These are phyloP conservation scores for Termitomyces sp. DNA, from an alignment of 768 basidiomycete species.

Conservation along the genomic window DNA sequence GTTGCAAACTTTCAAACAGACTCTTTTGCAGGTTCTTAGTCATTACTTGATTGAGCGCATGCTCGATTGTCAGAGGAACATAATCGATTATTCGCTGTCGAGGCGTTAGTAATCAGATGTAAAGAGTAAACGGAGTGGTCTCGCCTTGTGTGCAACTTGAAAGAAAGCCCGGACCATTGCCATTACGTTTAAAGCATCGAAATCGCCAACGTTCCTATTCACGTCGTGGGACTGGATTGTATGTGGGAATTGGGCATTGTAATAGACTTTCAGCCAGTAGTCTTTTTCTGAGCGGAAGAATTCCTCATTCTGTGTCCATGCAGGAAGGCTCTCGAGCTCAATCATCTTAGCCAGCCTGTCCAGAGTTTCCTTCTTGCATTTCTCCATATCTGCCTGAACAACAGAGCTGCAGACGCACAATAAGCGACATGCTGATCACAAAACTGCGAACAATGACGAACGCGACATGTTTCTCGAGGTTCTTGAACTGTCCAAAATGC, in stretches of 20 bases:
- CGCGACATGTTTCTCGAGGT: conserved; percentile 22
- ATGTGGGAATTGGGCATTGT: background rate
- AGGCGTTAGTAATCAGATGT: background rate
- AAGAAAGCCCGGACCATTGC: conserved; percentile 53
- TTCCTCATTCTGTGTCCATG: conserved; percentile 28
- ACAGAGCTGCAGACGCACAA: background rate
- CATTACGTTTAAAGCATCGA: conserved; percentile 45
- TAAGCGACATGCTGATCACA: background rate
- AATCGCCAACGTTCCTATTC: conserved; percentile 8
- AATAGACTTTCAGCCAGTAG: conserved; percentile 15
- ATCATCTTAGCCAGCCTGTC: conserved; percentile 26
- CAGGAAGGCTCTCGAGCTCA: conserved; percentile 29
- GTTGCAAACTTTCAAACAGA: conserved; percentile 25
- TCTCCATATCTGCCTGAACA: conserved; percentile 1
- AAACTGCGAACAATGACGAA: conserved; percentile 6
- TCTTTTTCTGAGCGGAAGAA: conserved; percentile 11
- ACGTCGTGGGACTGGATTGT: background rate
- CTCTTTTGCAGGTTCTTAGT: conserved; percentile 25
- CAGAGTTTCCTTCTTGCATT: conserved; percentile 17
- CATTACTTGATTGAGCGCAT: conserved; percentile 34
- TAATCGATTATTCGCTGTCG: conserved; percentile 50
- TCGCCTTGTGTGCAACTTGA: conserved; percentile 48
- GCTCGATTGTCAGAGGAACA: conserved; percentile 45
- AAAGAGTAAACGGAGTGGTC: background rate
- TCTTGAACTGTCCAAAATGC: conserved; percentile 26